Conservation (phyloP, 495 filamentous ascomycete genomes). For the Bryoglossum gracile region DNA sequence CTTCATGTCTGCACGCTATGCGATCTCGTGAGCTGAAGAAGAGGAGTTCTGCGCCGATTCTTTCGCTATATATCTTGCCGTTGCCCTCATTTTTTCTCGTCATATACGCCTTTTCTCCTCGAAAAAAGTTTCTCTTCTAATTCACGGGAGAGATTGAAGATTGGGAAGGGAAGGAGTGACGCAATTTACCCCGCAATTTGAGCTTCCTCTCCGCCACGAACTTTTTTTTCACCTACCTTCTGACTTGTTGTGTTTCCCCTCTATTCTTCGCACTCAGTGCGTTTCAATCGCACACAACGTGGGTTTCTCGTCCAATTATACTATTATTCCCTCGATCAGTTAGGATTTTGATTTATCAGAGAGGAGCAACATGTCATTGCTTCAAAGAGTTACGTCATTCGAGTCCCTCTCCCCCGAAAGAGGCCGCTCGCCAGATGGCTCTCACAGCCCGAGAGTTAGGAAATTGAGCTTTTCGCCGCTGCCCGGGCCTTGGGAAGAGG, state of each 20-base stretch:
- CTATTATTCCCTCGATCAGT: too few species aligned
- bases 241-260: too few species aligned
- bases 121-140: not conserved
- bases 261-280: too few species aligned
- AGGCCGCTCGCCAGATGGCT: conserved; percentile 30
- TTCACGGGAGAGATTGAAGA: not conserved
- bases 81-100: not conserved
- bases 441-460: conserved; percentile 28
- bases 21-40: conserved; percentile 6
- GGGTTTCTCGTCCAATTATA: too few species aligned
- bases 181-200: conserved; percentile 7
- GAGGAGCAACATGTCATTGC: conserved; percentile 36
- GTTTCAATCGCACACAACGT: too few species aligned
- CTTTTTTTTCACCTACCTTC: too few species aligned
- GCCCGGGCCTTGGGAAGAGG: conserved; percentile 38
- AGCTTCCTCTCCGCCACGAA: not conserved
- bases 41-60: too few species aligned
- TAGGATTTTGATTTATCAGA: too few species aligned
- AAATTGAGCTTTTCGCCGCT: conserved; percentile 49
- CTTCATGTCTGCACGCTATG: too few species aligned
- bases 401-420: conserved; percentile 39
- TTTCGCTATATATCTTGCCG: not conserved
- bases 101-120: too few species aligned
- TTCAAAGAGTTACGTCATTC: conserved; percentile 40
- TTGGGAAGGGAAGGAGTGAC: not conserved